These are phyloP conservation scores for Neovahlkampfia damariscottae DNA, from an alignment of 78 protist genomes.

Conservation along the genomic window DNA sequence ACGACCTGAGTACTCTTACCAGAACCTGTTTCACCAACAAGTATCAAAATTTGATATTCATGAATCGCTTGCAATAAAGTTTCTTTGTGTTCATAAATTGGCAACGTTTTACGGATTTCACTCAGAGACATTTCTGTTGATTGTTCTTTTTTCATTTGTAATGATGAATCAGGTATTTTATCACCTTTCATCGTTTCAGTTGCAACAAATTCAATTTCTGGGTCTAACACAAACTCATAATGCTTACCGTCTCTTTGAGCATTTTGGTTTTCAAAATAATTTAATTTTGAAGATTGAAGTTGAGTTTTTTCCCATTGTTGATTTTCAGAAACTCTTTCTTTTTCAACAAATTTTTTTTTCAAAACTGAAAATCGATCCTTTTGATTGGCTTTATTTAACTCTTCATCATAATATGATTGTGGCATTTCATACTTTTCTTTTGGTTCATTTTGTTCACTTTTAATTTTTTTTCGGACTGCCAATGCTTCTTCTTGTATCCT, in stretches of 20 bases:
- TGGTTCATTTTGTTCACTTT: background rate
- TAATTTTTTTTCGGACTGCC: too few relatives aligned
- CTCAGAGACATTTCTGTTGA: background rate
- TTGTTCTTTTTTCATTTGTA: background rate
- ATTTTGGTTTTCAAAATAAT: background rate
- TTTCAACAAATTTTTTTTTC: background rate
- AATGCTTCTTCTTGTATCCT: background rate
- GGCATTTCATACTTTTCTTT: background rate
- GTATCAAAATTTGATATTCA: constrained; percentile 64
- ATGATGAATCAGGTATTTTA: background rate
- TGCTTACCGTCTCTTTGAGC: background rate
- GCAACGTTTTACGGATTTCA: background rate
- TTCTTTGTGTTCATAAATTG: background rate
- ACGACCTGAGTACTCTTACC: constrained; percentile 96
- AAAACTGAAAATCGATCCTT: background rate
- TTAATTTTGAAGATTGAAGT: background rate
- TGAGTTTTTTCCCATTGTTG: background rate
- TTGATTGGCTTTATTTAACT: background rate
- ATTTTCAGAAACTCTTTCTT: background rate
- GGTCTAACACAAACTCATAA: background rate
- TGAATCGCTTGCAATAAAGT: constrained; percentile 16
- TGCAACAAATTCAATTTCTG: background rate
- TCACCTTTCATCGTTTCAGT: background rate
- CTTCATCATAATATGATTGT: background rate
- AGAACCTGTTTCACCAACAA: constrained; percentile 98